Percentiles rank a stretch among this genome's conserved stretches.
phyloP scores from a whole-genome alignment of 257 asterid genomes.

The Solanum pinnatisectum region DNA sequence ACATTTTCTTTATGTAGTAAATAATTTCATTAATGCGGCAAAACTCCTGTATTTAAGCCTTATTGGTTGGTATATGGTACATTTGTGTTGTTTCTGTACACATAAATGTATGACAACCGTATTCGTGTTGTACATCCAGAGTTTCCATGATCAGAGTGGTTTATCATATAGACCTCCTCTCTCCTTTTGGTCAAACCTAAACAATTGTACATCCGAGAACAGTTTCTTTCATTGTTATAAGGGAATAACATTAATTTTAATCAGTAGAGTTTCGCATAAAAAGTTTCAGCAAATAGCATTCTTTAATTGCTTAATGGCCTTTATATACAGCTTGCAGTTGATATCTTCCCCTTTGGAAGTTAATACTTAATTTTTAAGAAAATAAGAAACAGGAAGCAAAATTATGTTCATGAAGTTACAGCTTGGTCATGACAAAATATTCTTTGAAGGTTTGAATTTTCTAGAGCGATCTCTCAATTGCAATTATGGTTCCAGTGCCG shows the following conservation, averaged over 20 bases:
- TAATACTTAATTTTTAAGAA: neutral
- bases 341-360: neutral
- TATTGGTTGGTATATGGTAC: neutral
- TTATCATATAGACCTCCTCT: neutral
- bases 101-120: neutral
- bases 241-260: neutral
- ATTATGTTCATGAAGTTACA: neutral
- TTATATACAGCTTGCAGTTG: neutral
- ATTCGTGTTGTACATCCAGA: neutral
- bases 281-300: neutral
- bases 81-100: neutral
- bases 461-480: neutral
- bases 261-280: neutral
- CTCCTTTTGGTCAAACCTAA: neutral
- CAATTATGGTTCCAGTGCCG: neutral
- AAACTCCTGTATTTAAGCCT: neutral
- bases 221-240: neutral
- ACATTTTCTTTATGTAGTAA: neutral
- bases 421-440: neutral
- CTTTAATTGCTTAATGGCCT: neutral
- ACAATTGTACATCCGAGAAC: neutral
- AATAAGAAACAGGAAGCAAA: neutral
- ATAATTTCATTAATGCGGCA: neutral
- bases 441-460: neutral
- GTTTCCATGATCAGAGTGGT: neutral